Evolutionary conservation across 768 basidiomycete genomes (phyloP).

Genomic region (Daedaleopsis nitida): DNA sequence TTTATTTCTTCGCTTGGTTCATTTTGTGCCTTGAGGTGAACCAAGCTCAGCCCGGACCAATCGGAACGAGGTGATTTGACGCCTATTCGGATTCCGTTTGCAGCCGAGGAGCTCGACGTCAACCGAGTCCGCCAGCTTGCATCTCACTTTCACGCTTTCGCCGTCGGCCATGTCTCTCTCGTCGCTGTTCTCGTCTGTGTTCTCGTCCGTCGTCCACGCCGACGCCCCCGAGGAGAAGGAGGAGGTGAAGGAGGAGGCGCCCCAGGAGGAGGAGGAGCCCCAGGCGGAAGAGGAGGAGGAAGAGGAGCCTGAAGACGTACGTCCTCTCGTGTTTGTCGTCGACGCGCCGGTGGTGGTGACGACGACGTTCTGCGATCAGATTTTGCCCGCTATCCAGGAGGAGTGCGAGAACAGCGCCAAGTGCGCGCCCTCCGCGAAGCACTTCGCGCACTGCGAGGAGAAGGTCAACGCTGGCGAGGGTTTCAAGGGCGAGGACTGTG

Average conservation of each 20-base stretch:
- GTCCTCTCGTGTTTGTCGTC: conserved; percentile 33
- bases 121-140: not conserved
- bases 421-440: conserved; percentile 70
- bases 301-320: conserved; percentile 81
- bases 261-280: conserved; percentile 33
- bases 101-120: not conserved
- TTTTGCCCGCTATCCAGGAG: conserved; percentile 70
- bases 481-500: conserved; percentile 89
- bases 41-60: not conserved
- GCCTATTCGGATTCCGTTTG: not conserved
- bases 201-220: conserved; percentile 40
- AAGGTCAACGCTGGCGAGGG: conserved; percentile 83
- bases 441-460: conserved; percentile 91
- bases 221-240: conserved; percentile 43
- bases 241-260: conserved; percentile 34
- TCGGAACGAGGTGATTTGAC: not conserved
- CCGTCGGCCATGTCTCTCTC: conserved; percentile 40
- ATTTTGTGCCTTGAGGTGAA: not conserved
- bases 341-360: not conserved
- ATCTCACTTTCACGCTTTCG: not conserved
- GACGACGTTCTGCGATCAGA: conserved; percentile 39
- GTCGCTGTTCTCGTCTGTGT: conserved; percentile 46
- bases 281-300: conserved; percentile 46
- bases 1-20: too few species aligned
- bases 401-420: conserved; percentile 69